Conservation (phyloP, 177 flowering plant species). For the Telopea speciosissima region DNA sequence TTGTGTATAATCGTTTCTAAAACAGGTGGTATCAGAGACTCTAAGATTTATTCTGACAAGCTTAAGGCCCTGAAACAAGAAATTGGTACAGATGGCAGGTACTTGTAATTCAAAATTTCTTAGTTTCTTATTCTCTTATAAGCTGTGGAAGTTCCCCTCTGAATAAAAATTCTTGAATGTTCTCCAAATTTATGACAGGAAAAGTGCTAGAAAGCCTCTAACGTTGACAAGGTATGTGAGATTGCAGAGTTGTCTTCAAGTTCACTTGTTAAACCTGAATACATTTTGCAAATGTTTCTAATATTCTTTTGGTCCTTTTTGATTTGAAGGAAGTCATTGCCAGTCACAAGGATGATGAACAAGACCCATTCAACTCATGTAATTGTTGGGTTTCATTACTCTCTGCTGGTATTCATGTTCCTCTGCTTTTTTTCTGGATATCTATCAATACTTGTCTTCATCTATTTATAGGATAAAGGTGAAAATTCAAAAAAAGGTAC, state of each 20-base stretch:
- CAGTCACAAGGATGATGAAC: conserved; percentile 30
- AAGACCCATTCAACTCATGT: conserved; percentile 15
- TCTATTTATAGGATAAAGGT: conserved; percentile 29
- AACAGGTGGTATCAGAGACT: conserved; percentile 14
- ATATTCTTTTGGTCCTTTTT: neutral
- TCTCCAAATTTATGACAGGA: conserved; percentile 20
- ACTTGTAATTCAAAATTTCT: neutral
- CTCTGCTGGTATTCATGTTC: neutral
- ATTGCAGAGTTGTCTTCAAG: neutral
- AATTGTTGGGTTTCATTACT: conserved; percentile 12
- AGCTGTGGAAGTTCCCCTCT: neutral
- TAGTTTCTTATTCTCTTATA: neutral
- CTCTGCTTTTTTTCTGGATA: neutral
- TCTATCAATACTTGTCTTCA: neutral
- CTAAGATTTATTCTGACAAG: conserved; percentile 21
- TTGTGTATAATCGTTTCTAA: conserved; percentile 7
- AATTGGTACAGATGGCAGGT: conserved; percentile 28
- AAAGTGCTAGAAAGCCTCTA: conserved; percentile 20
- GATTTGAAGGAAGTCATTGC: conserved; percentile 53
- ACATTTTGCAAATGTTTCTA: conserved; percentile 1
- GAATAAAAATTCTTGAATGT: neutral
- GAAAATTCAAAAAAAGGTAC: conserved; percentile 21
- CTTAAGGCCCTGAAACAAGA: conserved; percentile 15
- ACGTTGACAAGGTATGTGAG: conserved; percentile 29
- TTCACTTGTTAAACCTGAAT: neutral